Base-by-base conservation (phyloP, 2,329 filamentous ascomycete genomes). In the Neoascochyta sp. region DNA sequence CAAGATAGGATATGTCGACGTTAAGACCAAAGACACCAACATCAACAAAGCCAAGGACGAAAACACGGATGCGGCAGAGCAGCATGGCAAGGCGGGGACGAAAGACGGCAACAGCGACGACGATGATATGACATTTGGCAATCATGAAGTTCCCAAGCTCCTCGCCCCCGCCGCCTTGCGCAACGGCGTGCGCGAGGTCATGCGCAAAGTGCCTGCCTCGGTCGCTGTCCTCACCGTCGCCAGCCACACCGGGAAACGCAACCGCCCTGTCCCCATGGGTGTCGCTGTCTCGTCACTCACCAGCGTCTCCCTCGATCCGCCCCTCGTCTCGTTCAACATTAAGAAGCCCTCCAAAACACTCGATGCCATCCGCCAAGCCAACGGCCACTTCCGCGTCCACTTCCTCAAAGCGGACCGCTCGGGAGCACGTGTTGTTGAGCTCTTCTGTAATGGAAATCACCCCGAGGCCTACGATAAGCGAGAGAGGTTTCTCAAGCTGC, bases 211-310 rank as follows among this genome's bases (percentile, higher is more conserved):
- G 4, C 71, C 74, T 1, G 71, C 76, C 52, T 71, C 76, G 1
- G 74, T 78, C 27, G 73, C 74, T 24, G 63, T 79, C 19, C 66
- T 80, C 32, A 78, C 75, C 1, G 51, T 62, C 7, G 32, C 41
- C 10, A 36, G 39, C 16, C 17, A 31, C 17, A 45, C 52, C 16
- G 34, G 43, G 7, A 28, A 39, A 22, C 34, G 32, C 12, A 11
- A 41, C 3, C n/a, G 30, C 16, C 28, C 32, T 20, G 39, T 51
- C 5, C 49, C 54, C 3, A 45, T 59, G 32, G 59, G 55, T 22
- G 74, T 78, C 45, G 78, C 75, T 7, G 71, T 81, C 17, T 81
- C 78, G 3, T 80, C 76, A 1, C 73, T 81, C 56, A 78, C 63
- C 38, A 76, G 75, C 4, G 73, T 81, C 9, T 71, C 74, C 0